Evolutionary conservation across 2,329 filamentous ascomycete genomes (phyloP).

Genomic region (Diaporthe humulicola): DNA sequence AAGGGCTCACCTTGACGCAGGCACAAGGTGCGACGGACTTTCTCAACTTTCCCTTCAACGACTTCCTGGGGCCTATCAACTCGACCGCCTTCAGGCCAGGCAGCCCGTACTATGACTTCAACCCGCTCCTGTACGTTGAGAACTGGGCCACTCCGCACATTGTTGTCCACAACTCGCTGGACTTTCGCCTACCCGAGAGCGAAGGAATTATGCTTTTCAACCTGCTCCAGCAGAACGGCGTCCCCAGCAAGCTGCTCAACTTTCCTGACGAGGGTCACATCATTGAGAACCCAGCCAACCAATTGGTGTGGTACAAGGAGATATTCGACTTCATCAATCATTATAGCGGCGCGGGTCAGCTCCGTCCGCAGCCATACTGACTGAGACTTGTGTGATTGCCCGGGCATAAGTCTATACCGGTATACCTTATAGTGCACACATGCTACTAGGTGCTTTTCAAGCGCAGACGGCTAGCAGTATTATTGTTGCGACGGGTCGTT

Average conservation of each 20-base stretch:
- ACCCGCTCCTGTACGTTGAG: constrained; percentile 10
- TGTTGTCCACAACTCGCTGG: constrained; percentile 86
- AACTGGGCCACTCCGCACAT: constrained; percentile 2
- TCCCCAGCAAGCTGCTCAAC: constrained; percentile 83
- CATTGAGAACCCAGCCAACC: constrained; percentile 90
- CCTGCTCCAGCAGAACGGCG: constrained; percentile 79
- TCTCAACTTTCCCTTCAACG: constrained; percentile 8
- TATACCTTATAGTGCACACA: neutral
- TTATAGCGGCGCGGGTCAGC: constrained; percentile 61
- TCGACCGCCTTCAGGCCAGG: constrained; percentile 9
- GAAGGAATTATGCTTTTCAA: constrained; percentile 91
- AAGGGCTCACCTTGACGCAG: constrained; percentile 1
- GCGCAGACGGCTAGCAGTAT: too few species aligned
- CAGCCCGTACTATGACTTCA: constrained; percentile 9
- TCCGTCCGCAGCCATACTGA: neutral
- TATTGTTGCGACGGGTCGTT: too few species aligned
- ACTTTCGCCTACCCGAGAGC: constrained; percentile 88
- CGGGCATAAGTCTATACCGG: neutral
- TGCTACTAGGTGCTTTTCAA: neutral
- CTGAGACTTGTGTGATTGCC: too few species aligned
- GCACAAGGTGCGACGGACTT: constrained; percentile 4
- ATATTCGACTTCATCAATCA: constrained; percentile 84
- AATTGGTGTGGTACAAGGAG: constrained; percentile 88
- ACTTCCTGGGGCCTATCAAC: constrained; percentile 1
- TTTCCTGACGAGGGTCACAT: constrained; percentile 82